Conservation (phyloP, 1,284 basidiomycete species). For the Ceratobasidium papillatum region DNA sequence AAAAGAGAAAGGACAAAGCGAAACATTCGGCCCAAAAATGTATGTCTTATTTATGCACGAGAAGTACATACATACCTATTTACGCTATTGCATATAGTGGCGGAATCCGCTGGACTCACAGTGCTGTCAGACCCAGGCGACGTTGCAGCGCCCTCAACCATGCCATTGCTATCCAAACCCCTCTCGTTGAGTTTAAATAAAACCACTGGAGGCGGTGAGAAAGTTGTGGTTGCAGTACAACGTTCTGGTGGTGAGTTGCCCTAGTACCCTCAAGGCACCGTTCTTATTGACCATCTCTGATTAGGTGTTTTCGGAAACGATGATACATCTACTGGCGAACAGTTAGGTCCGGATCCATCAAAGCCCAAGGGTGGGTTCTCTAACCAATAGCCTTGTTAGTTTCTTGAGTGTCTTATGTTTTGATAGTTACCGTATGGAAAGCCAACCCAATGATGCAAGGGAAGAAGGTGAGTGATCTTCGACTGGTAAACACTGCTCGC, state of each 20-base stretch:
- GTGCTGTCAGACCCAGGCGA: slow-evolving; percentile 31
- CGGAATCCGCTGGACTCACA: slow-evolving; percentile 32
- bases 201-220: slow-evolving; percentile 51
- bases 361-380: slow-evolving; percentile 34
- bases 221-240: neutral
- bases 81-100: neutral
- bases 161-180: slow-evolving; percentile 79
- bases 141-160: slow-evolving; percentile 61
- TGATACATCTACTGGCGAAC: neutral
- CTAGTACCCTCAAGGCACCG: neutral
- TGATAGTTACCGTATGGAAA: slow-evolving; percentile 57
- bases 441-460: slow-evolving; percentile 85
- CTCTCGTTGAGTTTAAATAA: slow-evolving; percentile 78
- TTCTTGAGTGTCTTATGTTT: neutral
- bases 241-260: slow-evolving; percentile 44
- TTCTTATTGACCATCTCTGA: neutral
- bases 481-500: slow-evolving; percentile 1
- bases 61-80: neutral
- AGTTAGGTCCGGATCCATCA: slow-evolving; percentile 25
- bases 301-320: slow-evolving; percentile 30
- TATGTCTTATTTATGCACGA: slow-evolving; percentile 45
- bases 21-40: slow-evolving; percentile 55
- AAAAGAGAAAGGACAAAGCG: slow-evolving; percentile 64
- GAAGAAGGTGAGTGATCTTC: slow-evolving; percentile 73
- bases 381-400: too few species aligned